Percentiles rank a stretch among this genome's conserved stretches.
Evolutionary conservation across 805 yeast genomes (phyloP).

Genomic region (Hemisphaericaspora nanyangensis): DNA sequence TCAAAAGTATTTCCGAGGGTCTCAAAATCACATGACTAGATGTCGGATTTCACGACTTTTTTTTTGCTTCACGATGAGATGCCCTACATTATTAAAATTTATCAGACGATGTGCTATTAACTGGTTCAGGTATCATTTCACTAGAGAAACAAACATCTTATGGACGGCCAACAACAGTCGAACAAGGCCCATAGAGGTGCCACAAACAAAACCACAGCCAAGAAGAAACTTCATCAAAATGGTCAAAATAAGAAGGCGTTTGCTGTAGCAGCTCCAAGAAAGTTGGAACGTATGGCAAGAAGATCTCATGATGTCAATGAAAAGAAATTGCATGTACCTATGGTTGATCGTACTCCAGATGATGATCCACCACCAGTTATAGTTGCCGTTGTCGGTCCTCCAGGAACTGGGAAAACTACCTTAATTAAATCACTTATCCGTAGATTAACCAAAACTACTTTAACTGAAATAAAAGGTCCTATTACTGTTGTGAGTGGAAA

Average conservation of each 20-base stretch:
- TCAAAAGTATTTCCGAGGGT: not conserved
- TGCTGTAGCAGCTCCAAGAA: constrained; percentile 63
- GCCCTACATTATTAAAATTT: too few relatives aligned
- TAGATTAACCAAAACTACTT: constrained; percentile 80
- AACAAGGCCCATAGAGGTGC: constrained; percentile 79
- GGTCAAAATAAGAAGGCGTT: constrained; percentile 53
- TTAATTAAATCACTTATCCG: constrained; percentile 84
- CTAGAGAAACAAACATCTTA: constrained; percentile 3
- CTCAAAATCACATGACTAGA: too few relatives aligned
- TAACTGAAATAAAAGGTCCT: constrained; percentile 90
- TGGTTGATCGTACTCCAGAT: constrained; percentile 96
- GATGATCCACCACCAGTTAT: constrained; percentile 97
- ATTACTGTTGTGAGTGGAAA: constrained; percentile 96
- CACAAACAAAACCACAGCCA: constrained; percentile 52
- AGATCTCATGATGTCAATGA: constrained; percentile 83
- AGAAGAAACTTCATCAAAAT: constrained; percentile 82
- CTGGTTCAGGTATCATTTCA: too few relatives aligned
- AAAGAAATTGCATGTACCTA: constrained; percentile 87
- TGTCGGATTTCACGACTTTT: not conserved
- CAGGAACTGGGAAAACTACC: constrained; percentile 97
- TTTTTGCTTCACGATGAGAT: not conserved
- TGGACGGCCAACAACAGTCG: constrained; percentile 44
- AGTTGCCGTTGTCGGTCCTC: constrained; percentile 97
- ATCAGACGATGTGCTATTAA: too few relatives aligned
- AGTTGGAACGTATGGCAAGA: constrained; percentile 77